Percentiles rank a stretch among this genome's conserved stretches.
These are phyloP conservation scores for Podospora australis DNA, from an alignment of 495 filamentous ascomycete genomes.

Conservation along the genomic window DNA sequence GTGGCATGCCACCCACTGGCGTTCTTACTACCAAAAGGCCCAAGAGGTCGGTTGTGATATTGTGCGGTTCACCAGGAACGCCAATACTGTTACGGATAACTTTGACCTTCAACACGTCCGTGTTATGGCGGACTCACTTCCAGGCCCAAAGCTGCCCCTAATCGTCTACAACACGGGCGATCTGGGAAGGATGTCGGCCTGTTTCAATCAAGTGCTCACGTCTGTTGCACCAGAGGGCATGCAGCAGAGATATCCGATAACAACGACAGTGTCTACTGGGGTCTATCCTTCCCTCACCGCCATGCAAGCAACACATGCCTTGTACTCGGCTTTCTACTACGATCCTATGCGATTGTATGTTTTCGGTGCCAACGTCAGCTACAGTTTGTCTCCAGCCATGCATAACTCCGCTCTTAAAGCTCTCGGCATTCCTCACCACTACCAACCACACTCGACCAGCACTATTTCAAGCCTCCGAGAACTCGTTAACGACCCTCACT, in stretches of 20 bases:
- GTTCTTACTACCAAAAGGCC: constrained; percentile 50
- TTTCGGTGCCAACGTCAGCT: constrained; percentile 59
- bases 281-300: constrained; percentile 46
- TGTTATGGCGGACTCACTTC: constrained; percentile 33
- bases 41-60: constrained; percentile 55
- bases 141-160: constrained; percentile 43
- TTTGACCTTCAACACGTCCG: constrained; percentile 49
- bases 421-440: constrained; percentile 61
- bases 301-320: constrained; percentile 49
- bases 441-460: constrained; percentile 52
- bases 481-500: constrained; percentile 56
- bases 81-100: constrained; percentile 51
- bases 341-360: constrained; percentile 64
- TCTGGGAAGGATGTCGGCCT: constrained; percentile 56
- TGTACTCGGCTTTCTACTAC: constrained; percentile 46
- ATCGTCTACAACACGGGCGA: constrained; percentile 64
- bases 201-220: constrained; percentile 62
- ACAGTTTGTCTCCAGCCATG: constrained; percentile 70
- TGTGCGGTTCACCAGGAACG: constrained; percentile 53
- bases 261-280: constrained; percentile 5
- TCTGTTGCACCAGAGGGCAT: constrained; percentile 55
- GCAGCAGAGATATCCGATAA: constrained; percentile 14
- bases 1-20: constrained; percentile 53
- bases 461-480: constrained; percentile 53
- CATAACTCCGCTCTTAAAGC: constrained; percentile 63